phyloP scores from a whole-genome alignment of 768 basidiomycete genomes.

The Mrakia blollopis region DNA sequence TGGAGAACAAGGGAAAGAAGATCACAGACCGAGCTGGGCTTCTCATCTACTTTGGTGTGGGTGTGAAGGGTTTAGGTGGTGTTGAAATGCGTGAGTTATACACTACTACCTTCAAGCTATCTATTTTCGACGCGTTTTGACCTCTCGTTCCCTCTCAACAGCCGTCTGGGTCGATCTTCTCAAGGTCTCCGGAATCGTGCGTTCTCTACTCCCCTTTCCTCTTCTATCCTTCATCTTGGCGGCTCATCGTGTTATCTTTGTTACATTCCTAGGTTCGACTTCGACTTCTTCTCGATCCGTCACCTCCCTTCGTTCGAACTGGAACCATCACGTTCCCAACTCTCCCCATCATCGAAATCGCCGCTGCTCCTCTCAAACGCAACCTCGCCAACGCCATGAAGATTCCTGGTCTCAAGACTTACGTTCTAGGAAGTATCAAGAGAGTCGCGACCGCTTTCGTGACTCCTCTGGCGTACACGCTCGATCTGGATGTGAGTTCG shows the following conservation, averaged over 20 bases:
- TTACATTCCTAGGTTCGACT: slow-evolving; percentile 36
- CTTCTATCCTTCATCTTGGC: not conserved
- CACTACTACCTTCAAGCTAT: not conserved
- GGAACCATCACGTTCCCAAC: slow-evolving; percentile 42
- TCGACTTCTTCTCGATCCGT: slow-evolving; percentile 42
- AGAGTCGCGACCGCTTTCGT: slow-evolving; percentile 44
- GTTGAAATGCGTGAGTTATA: slow-evolving; percentile 39
- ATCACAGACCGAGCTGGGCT: slow-evolving; percentile 20
- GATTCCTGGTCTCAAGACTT: slow-evolving; percentile 42
- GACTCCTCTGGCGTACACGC: slow-evolving; percentile 41
- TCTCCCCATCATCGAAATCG: slow-evolving; percentile 43
- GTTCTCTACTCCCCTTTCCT: not conserved
- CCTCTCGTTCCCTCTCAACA: slow-evolving; percentile 12
- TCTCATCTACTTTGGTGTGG: slow-evolving; percentile 41
- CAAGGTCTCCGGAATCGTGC: slow-evolving; percentile 41
- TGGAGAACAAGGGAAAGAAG: slow-evolving; percentile 33
- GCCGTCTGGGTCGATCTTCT: slow-evolving; percentile 45
- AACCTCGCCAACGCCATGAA: slow-evolving; percentile 41
- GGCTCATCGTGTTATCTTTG: too few relatives aligned
- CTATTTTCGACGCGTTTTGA: not conserved
- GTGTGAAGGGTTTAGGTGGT: slow-evolving; percentile 42
- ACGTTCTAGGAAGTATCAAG: slow-evolving; percentile 36
- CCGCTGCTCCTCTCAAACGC: slow-evolving; percentile 42
- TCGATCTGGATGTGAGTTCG: slow-evolving; percentile 42
- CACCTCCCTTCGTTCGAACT: slow-evolving; percentile 43